phyloP scores from a whole-genome alignment of 2,329 filamentous ascomycete species.

The Diplocarpon rosae region DNA sequence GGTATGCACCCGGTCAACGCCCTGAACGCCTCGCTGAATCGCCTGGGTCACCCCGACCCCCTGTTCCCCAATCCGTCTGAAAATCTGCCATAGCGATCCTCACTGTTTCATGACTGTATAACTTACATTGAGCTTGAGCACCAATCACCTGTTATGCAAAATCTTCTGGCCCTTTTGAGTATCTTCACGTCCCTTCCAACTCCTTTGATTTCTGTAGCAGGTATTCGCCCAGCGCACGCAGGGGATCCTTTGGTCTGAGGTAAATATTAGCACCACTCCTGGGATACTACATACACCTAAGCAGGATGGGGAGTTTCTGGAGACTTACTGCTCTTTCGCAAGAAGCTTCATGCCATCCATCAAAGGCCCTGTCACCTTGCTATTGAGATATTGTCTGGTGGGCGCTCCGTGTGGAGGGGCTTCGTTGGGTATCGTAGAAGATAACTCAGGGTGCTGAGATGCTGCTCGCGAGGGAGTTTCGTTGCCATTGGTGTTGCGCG shows the following conservation, averaged over 20 bases:
- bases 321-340: constrained; percentile 57
- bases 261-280: constrained; percentile 4
- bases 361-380: constrained; percentile 55
- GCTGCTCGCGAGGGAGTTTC: constrained; percentile 42
- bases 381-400: constrained; percentile 60
- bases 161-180: too few species aligned
- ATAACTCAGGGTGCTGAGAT: constrained; percentile 43
- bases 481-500: constrained; percentile 28
- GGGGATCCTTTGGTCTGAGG: constrained; percentile 52
- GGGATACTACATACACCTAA: constrained; percentile 1
- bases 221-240: constrained; percentile 60
- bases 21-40: not conserved
- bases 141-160: too few species aligned
- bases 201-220: constrained; percentile 58
- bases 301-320: not conserved
- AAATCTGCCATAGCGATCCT: too few species aligned
- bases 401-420: constrained; percentile 56
- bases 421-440: constrained; percentile 45
- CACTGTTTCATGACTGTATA: too few species aligned
- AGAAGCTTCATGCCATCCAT: constrained; percentile 67
- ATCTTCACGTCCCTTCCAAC: constrained; percentile 34
- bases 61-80: too few species aligned
- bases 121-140: too few species aligned
- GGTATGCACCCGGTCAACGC: not conserved
- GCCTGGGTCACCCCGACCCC: too few species aligned